Base-by-base conservation (phyloP, 148 eudicot species). In the Chenopodium berlandieri region DNA sequence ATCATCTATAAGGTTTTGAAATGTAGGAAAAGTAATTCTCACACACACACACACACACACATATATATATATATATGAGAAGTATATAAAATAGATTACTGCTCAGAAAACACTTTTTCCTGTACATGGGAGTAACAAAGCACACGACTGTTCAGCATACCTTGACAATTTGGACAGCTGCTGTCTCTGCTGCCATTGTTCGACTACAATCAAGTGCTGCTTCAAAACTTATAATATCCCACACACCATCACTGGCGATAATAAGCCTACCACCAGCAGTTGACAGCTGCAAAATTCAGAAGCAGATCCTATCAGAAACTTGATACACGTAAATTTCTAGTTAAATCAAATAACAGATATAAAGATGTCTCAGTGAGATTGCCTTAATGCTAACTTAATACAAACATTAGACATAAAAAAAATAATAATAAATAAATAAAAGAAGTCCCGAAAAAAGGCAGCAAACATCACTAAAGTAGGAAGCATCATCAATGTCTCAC, bases 171-270 rank as follows among this genome's bases (percentile, higher is more conserved):
- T 94, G 93, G 60, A 92, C 89, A 79, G 99, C 97, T 78, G 99
- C 95, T 65, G 94, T 90, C 78, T 96, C 97, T 78, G 98, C 78
- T 81, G 92, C 79, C 98, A 94, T 86, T 40, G 94, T 93, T 60
- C 98, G 91, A 74, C 94, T 88, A 87, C 97, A 96, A 65, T 94
- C 92, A 75, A 90, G 84, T 80, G 97, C 97, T 34, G 87, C 46
- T 84, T 96, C 99, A 56, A 93, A 93, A 86, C 93, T 86, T 88
- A 96, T 77, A 75, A 94, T 95, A 89, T 96, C 99, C 99, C 99
- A 96, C 80, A 96, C 99, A 77, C 99, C 99, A 79, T 96, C 99
- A 75, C 99, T 96, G 60, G 93, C 88, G 70, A 96, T 75, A 64
- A 96, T 87, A 71, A 96, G 91, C 85, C 98, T 89, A 48, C 98